Percentiles rank a stretch among this genome's conserved stretches.
Evolutionary conservation across 1,284 basidiomycete species (phyloP).

Genomic region (Sanghuangporus weigelae): DNA sequence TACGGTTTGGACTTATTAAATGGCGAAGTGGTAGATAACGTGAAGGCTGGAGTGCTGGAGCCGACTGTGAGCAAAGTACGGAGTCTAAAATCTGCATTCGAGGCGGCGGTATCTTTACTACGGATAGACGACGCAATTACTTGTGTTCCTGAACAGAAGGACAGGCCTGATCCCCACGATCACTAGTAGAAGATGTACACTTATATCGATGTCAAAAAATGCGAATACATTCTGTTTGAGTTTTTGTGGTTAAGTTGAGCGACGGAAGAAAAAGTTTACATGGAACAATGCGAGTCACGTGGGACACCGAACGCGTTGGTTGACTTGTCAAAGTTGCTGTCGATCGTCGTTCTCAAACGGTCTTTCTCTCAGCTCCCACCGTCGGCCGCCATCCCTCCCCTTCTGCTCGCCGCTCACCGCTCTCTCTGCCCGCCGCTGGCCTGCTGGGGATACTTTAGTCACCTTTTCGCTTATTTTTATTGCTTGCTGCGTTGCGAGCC

Average conservation of each 20-base stretch:
- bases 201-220: neutral
- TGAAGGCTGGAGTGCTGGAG: slow-evolving; percentile 90
- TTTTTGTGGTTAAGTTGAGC: neutral
- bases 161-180: slow-evolving; percentile 59
- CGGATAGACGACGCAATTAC: slow-evolving; percentile 95
- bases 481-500: slow-evolving; percentile 5
- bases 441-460: neutral
- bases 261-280: neutral
- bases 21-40: slow-evolving; percentile 94
- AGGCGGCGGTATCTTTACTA: slow-evolving; percentile 92
- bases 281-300: neutral
- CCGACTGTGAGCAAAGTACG: slow-evolving; percentile 97
- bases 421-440: neutral
- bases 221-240: neutral
- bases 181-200: slow-evolving; percentile 31
- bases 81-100: slow-evolving; percentile 93
- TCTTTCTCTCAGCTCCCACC: neutral
- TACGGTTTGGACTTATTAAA: slow-evolving; percentile 95
- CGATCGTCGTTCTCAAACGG: neutral
- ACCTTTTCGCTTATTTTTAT: slow-evolving; percentile 7
- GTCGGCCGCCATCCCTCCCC: neutral
- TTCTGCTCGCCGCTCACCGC: neutral
- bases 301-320: neutral
- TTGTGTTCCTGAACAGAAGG: slow-evolving; percentile 77
- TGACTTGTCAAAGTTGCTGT: neutral